A percentile compares a stretch with the other conserved stretches of the same genome.
Evolutionary conservation across 164 flowering plant species (phyloP).

Genomic region (Saururus chinensis): DNA sequence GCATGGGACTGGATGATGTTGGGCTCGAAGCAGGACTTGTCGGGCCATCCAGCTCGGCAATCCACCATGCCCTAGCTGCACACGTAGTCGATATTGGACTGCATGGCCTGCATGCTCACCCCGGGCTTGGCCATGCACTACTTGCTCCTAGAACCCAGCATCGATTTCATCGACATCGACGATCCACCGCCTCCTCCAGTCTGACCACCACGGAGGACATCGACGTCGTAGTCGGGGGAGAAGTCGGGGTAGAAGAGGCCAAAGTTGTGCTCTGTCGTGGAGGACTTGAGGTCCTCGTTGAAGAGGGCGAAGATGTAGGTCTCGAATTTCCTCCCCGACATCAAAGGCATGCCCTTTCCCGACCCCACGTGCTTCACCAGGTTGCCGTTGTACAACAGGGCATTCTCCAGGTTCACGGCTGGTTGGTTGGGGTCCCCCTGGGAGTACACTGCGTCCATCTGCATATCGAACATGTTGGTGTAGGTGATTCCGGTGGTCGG

Average conservation of each 20-base stretch:
- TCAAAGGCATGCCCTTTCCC: constrained; percentile 82
- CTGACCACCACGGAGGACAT: constrained; percentile 51
- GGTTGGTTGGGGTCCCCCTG: constrained; percentile 61
- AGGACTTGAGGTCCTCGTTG: constrained; percentile 80
- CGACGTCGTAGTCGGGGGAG: constrained; percentile 59
- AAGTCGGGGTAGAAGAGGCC: constrained; percentile 73
- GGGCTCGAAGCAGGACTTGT: constrained; percentile 69
- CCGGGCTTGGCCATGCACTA: constrained; percentile 61
- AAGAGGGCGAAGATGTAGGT: constrained; percentile 85
- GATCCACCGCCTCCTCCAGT: constrained; percentile 4
- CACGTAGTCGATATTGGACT: constrained; percentile 64
- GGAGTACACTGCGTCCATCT: constrained; percentile 96
- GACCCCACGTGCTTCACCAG: constrained; percentile 72
- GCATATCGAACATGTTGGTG: constrained; percentile 96
- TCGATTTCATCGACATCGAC: constrained; percentile 4
- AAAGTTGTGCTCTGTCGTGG: constrained; percentile 67
- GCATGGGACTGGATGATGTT: constrained; percentile 62
- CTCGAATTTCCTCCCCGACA: constrained; percentile 86
- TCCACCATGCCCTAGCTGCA: constrained; percentile 60
- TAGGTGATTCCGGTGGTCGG: constrained; percentile 60
- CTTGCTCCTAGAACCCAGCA: too few species aligned
- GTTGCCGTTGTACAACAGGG: constrained; percentile 82
- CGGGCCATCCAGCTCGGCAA: constrained; percentile 60
- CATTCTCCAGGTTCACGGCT: constrained; percentile 74
- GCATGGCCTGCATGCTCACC: constrained; percentile 44